Evolutionary conservation across 2,329 filamentous ascomycete species (phyloP), one percentile per base, ranked within the genome.

Genomic region (Immersiporthe knoxdaviesiana): DNA sequence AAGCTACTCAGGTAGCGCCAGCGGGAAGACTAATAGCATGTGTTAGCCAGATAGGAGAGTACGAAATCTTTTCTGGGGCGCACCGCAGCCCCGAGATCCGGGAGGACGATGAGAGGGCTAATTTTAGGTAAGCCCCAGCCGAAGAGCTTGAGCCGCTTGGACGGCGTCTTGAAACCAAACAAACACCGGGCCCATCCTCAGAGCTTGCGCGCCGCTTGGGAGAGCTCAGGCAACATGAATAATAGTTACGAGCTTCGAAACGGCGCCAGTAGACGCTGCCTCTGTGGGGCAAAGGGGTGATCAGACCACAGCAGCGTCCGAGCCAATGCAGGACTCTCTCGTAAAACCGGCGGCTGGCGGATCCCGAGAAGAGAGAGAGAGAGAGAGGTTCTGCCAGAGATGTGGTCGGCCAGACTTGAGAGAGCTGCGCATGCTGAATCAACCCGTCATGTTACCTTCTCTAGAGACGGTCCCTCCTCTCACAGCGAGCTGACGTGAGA

Each of bases 261-360:
- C 50, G 14, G 39, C 56, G 11, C 39, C 54, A 60, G 16, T 27
- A 37, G 39, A 47, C 27, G 54, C 16, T 56, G 27, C n/a, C n/a
- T 50, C 64, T 60, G 56, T 41, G 59, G 62, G 68, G 52, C 50
- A 12, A 24, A 30, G 44, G 54, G 27, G 50, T 35, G 30, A 16
- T 8, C 44, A 50, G 54, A 44, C 64, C 68, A 66, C 39, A 58
- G 39, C 39, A 58, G 39, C 39, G 35, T 30, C 39, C 65, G 61
- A 58, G 56, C 66, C 52, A 59, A 21, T 54, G 64, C 59, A 69
- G n/a, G 14, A 66, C n/a, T 58, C n/a, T 32, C 62, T 70, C 62
- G 62, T 65, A 66, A 65, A 56, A n/a, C n/a, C 63, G 27, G 21
- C n/a, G 1, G 35, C 59, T 18, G 10, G 37, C 35, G 18, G 59